phyloP scores from a whole-genome alignment of 2,329 filamentous ascomycete genomes.

The Scytalidium lignicola region DNA sequence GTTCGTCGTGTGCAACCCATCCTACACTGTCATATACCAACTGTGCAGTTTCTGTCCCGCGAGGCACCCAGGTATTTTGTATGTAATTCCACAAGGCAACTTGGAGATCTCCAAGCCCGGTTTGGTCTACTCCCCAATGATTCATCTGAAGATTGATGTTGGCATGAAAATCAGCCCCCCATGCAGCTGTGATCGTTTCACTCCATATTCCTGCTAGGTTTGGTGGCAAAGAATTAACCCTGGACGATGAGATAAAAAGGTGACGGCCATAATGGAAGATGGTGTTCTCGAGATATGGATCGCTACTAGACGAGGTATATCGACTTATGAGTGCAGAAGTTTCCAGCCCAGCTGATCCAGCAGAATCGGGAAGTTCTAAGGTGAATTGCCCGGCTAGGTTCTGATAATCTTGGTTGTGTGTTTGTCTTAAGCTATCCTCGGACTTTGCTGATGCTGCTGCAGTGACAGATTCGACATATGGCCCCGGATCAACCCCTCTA shows the following conservation, averaged over 20 bases:
- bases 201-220: slow-evolving; percentile 55
- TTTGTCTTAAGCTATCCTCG: slow-evolving; percentile 25
- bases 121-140: slow-evolving; percentile 51
- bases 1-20: slow-evolving; percentile 51
- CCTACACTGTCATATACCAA: slow-evolving; percentile 49
- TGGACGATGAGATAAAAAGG: slow-evolving; percentile 49
- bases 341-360: slow-evolving; percentile 33
- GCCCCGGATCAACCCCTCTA: slow-evolving; percentile 39
- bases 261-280: slow-evolving; percentile 50
- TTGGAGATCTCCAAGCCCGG: slow-evolving; percentile 41
- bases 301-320: slow-evolving; percentile 31
- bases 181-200: slow-evolving; percentile 37
- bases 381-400: slow-evolving; percentile 34
- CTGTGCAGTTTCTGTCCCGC: slow-evolving; percentile 46
- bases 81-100: slow-evolving; percentile 48
- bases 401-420: slow-evolving; percentile 38
- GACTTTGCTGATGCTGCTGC: slow-evolving; percentile 29
- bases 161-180: slow-evolving; percentile 52
- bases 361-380: slow-evolving; percentile 39
- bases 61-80: slow-evolving; percentile 45
- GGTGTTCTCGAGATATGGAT: slow-evolving; percentile 47
- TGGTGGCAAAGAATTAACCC: slow-evolving; percentile 45
- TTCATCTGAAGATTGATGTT: slow-evolving; percentile 61
- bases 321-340: slow-evolving; percentile 31
- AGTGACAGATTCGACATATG: slow-evolving; percentile 31